Percentiles rank a stretch among this genome's conserved stretches.
phyloP scores from a whole-genome alignment of 225 moss, liverwort and hornwort genomes.

The Polytrichum formosum region DNA sequence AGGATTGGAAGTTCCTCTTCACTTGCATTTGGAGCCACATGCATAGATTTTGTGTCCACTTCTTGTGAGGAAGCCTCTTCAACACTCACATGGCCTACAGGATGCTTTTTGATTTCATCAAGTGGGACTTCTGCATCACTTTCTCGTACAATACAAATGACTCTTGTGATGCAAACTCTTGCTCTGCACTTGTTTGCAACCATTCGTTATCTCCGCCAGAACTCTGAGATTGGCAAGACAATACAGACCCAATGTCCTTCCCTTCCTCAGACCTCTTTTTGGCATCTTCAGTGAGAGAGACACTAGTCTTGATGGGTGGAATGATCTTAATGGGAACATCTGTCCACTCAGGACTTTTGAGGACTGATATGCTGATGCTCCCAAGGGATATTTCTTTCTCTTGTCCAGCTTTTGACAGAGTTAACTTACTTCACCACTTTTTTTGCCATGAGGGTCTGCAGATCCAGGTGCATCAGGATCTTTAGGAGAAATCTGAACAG shows the following conservation, averaged over 20 bases:
- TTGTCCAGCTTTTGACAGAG: slow-evolving; percentile 3
- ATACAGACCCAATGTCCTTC: not conserved
- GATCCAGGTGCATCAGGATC: slow-evolving; percentile 11
- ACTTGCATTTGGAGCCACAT: slow-evolving; percentile 38
- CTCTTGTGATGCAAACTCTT: slow-evolving; percentile 13
- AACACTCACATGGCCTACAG: slow-evolving; percentile 19
- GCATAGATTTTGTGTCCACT: slow-evolving; percentile 42
- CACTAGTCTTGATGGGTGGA: slow-evolving; percentile 32
- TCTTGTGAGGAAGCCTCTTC: slow-evolving; percentile 45
- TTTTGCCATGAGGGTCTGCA: slow-evolving; percentile 18
- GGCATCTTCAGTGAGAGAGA: slow-evolving; percentile 22
- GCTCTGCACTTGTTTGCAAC: slow-evolving; percentile 14
- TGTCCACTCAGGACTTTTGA: slow-evolving; percentile 36
- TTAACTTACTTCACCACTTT: slow-evolving; percentile 16
- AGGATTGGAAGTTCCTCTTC: slow-evolving; percentile 86
- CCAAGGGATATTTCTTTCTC: slow-evolving; percentile 13
- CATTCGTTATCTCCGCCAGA: slow-evolving; percentile 12
- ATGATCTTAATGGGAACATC: slow-evolving; percentile 41
- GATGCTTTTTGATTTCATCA: slow-evolving; percentile 17
- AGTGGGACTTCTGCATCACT: slow-evolving; percentile 11
- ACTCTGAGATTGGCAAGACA: slow-evolving; percentile 15
- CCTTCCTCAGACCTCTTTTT: slow-evolving; percentile 29
- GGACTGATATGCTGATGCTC: slow-evolving; percentile 9
- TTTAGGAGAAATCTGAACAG: slow-evolving; percentile 16
- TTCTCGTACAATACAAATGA: slow-evolving; percentile 4